Base-by-base conservation (phyloP, 2,329 filamentous ascomycete species). In the Fusarium ramigenum region DNA sequence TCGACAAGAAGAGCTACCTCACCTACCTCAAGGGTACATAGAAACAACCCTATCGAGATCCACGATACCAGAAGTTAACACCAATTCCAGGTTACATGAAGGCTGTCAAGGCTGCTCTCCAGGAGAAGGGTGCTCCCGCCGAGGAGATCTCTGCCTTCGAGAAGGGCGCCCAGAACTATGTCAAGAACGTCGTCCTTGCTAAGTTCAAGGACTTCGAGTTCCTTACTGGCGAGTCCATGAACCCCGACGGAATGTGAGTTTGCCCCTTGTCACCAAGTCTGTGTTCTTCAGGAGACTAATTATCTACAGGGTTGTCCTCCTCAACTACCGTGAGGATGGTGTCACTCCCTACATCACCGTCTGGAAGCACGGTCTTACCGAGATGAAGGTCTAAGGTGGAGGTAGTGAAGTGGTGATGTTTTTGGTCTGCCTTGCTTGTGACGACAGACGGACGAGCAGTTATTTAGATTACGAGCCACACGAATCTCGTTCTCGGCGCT, bases 201-300 rank as follows among this genome's bases (percentile, higher is more conserved):
- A 96, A 94, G 87, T 97, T 97, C 89, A 95, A 97, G 88, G 94
- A 98, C 88, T 97, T 92, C 84, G 96, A 98, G 84, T 96, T 98
- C 86, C 93, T 93, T 85, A 94, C 93, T 79, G 95, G 96, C 86
- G 92, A 96, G 88, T 93, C 91, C 79, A 97, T 97, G 94, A 90
- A 97, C 85, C 92, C 93, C 79, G 93, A 97, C 81, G 95, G 93
- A 87, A 97, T 98, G 96, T 96, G 87, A 81, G 93, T 89, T 63
- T 40, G 14, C 21, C 25, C 18, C 36, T n/a, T 7, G 19, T 23
- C 37, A 18, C 21, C 32, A n/a, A 43, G 25, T 23, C 11, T 19
- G 32, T n/a, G 19, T 19, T 32, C 9, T 30, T 9, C 21, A 32
- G 43, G 36, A 56, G 28, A 39, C 54, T 66, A 70, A 75, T 61